A percentile compares a stretch with the other conserved stretches of the same genome.
phyloP scores from a whole-genome alignment of 805 yeast genomes.

The Pichia cabralensis region DNA sequence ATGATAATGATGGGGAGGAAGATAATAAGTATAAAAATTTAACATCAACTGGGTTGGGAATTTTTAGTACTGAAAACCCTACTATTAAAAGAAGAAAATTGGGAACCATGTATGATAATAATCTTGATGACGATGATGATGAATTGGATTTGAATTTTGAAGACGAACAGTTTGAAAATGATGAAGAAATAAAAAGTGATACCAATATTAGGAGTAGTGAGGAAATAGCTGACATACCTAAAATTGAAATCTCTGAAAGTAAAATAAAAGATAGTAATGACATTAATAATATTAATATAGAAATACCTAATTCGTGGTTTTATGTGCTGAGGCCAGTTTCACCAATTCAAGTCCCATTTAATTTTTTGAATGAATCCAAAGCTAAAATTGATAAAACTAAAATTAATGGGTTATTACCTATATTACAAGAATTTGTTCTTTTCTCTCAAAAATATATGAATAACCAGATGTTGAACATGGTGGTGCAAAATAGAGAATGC shows the following conservation, averaged over 20 bases:
- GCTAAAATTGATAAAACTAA: slow-evolving; percentile 20
- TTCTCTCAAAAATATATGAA: slow-evolving; percentile 16
- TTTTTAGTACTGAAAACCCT: too few species aligned
- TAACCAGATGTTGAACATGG: slow-evolving; percentile 2
- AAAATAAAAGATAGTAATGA: slow-evolving; percentile 15
- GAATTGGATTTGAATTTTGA: slow-evolving; percentile 14
- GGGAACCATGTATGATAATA: slow-evolving; percentile 18
- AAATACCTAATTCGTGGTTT: slow-evolving; percentile 53
- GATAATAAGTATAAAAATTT: background rate
- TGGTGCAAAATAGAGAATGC: slow-evolving; percentile 13
- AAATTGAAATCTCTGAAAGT: slow-evolving; percentile 12
- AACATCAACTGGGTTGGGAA: background rate
- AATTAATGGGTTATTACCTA: slow-evolving; percentile 20
- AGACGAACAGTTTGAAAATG: slow-evolving; percentile 14
- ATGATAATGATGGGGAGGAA: slow-evolving; percentile 8
- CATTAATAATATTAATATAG: too few species aligned
- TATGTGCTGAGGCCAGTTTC: slow-evolving; percentile 58
- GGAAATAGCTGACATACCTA: slow-evolving; percentile 7
- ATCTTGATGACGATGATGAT: slow-evolving; percentile 5
- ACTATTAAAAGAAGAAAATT: slow-evolving; percentile 12
- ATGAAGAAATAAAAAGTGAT: slow-evolving; percentile 8
- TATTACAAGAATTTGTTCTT: slow-evolving; percentile 22
- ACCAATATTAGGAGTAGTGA: slow-evolving; percentile 22
- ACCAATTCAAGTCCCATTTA: slow-evolving; percentile 48
- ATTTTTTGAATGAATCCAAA: slow-evolving; percentile 30